Evolutionary conservation across 192 early-diverging fungal genomes (phyloP), one percentile per base, ranked within the genome.

Genomic region (Rhizoclosmatium sp.): DNA sequence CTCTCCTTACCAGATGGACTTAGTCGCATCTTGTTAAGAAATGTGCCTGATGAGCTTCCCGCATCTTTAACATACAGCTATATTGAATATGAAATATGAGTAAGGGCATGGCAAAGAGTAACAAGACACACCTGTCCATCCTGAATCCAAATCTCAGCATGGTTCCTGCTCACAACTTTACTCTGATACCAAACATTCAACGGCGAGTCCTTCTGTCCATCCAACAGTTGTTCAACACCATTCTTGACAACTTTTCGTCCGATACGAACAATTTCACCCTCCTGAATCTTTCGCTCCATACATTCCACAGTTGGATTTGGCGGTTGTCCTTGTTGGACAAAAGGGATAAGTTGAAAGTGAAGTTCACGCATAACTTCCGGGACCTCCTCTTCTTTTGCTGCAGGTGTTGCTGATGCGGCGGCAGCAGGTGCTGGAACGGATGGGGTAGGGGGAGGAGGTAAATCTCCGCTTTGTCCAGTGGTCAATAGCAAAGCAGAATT

Each of bases 11-110:
- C 91, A 23, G 95, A 93, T 16, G 96, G 92, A 59, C 92, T 93
- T 19, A 99, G 85, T n/a, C 98, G 85, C 83, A 94, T 91, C 83
- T 96, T 93, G 86, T 99, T 99, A 46, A 99, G 85, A 78, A 98
- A 99, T 14, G 98, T 99, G 9, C 98, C 98, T 42, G 97, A 98
- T 2, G 97, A 99, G 39, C 94, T 95, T 74, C 95, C 97, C 58
- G 94, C 95, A 84, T 99, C 98, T 78, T 92, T 92, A 76, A 98
- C 93, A 79, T 85, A 98, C 64, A 99, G 90, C 94, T 97, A 76
- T 16, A 21, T 21, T 42, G 21, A 59, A 71, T 16, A 58, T 16
- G 0, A 58, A 16, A 58, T 21, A 21, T 65, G 14, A 12, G 40
- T 16, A 10, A 65, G 31, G 31, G 31, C n/a, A 31, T 31, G 31